Percentiles rank a stretch among this genome's conserved stretches.
These are phyloP conservation scores for Lithohypha guttulata DNA, from an alignment of 2,329 filamentous ascomycete species.

Conservation along the genomic window DNA sequence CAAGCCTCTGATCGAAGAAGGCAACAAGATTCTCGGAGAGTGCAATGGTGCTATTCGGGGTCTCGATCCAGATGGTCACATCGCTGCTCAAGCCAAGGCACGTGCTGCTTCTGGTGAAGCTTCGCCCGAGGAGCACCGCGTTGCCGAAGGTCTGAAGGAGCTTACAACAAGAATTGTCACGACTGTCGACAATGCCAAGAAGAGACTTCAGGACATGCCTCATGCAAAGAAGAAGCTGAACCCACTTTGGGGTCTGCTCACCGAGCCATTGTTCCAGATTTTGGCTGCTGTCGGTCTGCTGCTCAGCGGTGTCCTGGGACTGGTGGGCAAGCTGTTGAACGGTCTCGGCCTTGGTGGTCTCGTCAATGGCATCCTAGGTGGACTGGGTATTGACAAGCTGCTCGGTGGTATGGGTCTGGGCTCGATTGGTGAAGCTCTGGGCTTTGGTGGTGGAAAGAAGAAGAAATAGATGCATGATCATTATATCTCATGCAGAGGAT, in stretches of 20 bases:
- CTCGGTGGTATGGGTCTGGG: conserved; percentile 61
- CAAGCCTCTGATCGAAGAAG: conserved; percentile 75
- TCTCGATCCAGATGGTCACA: conserved; percentile 78
- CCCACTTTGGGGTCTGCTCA: conserved; percentile 72
- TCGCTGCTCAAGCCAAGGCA: conserved; percentile 74
- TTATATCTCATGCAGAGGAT: too few species aligned
- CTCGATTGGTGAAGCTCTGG: conserved; percentile 38
- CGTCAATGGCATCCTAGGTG: conserved; percentile 67
- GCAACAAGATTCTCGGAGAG: conserved; percentile 68
- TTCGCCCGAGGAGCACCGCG: conserved; percentile 69
- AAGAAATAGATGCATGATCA: too few species aligned
- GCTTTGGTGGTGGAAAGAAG: conserved; percentile 44
- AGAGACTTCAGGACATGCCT: conserved; percentile 81
- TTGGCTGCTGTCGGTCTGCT: conserved; percentile 77
- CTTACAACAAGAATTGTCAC: conserved; percentile 69
- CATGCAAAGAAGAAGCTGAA: conserved; percentile 92
- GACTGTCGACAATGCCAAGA: conserved; percentile 79
- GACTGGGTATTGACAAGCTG: conserved; percentile 64
- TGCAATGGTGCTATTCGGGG: conserved; percentile 78
- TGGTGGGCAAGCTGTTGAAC: conserved; percentile 70
- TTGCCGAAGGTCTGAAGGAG: conserved; percentile 76
- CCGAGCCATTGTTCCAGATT: conserved; percentile 85
- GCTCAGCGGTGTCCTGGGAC: conserved; percentile 68
- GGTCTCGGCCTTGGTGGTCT: conserved; percentile 74
- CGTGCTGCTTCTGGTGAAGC: conserved; percentile 65